phyloP scores from a whole-genome alignment of 306 rosid genomes.

The Quercus mongolica region DNA sequence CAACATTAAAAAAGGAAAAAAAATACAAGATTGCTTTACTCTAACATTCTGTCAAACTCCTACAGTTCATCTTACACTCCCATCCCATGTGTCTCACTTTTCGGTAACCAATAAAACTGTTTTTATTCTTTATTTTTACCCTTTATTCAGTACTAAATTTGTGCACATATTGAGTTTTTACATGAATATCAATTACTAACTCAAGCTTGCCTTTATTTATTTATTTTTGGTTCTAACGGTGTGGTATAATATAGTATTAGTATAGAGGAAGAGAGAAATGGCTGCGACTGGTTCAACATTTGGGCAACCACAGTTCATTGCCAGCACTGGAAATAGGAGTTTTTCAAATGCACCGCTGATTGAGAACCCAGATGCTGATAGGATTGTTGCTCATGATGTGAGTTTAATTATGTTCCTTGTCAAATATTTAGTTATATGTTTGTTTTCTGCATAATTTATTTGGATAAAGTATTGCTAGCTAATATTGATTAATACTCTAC shows the following conservation, averaged over 20 bases:
- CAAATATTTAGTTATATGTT: neutral
- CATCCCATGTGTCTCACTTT: neutral
- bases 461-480: neutral
- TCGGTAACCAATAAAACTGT: neutral
- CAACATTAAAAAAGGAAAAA: too few relatives aligned
- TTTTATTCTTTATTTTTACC: neutral
- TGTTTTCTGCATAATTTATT: neutral
- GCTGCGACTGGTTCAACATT: constrained; percentile 41
- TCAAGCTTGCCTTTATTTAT: constrained; percentile 6
- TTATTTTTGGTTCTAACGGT: neutral
- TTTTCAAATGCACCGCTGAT: constrained; percentile 68
- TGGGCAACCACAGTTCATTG: constrained; percentile 73
- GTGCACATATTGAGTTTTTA: neutral
- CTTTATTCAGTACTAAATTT: neutral
- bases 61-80: too few relatives aligned
- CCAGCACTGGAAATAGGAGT: constrained; percentile 67
- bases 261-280: constrained; percentile 42
- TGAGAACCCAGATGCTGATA: constrained; percentile 54
- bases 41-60: too few relatives aligned
- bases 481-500: neutral
- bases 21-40: too few relatives aligned
- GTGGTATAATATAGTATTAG: neutral
- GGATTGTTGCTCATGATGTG: constrained; percentile 89
- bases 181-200: neutral
- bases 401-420: constrained; percentile 27